Evolutionary conservation across 2,329 filamentous ascomycete genomes (phyloP).

Genomic region (Fusarium aywerte): DNA sequence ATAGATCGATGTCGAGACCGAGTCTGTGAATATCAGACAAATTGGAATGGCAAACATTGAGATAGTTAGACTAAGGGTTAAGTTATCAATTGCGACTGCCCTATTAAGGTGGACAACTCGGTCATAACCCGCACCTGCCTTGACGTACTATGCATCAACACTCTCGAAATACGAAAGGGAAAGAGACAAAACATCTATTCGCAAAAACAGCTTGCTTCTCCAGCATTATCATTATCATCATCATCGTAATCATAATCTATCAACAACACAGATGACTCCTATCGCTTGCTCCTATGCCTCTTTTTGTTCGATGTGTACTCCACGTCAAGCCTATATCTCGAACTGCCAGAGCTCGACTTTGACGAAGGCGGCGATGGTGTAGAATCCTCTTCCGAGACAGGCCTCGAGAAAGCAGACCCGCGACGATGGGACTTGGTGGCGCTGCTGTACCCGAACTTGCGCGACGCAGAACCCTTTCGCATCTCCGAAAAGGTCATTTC

Average conservation of each 20-base stretch:
- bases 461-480: constrained; percentile 52
- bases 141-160: background rate
- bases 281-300: constrained; percentile 43
- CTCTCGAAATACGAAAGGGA: background rate
- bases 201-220: background rate
- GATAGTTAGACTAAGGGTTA: too few species aligned
- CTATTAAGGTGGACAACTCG: background rate
- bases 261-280: background rate
- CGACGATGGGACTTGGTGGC: constrained; percentile 48
- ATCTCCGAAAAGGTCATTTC: constrained; percentile 53
- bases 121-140: background rate
- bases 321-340: constrained; percentile 46
- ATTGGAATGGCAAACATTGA: background rate
- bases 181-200: background rate
- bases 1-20: background rate
- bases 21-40: background rate
- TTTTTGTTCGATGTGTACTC: constrained; percentile 48
- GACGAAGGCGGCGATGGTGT: constrained; percentile 39
- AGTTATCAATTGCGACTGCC: too few species aligned
- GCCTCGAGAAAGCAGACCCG: constrained; percentile 45
- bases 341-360: constrained; percentile 37
- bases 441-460: constrained; percentile 52
- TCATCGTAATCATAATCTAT: background rate
- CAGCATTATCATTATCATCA: background rate
- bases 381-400: constrained; percentile 21